Evolutionary conservation across 1,139 yeast genomes (phyloP).

Genomic region (Zygoascus hellenicus): DNA sequence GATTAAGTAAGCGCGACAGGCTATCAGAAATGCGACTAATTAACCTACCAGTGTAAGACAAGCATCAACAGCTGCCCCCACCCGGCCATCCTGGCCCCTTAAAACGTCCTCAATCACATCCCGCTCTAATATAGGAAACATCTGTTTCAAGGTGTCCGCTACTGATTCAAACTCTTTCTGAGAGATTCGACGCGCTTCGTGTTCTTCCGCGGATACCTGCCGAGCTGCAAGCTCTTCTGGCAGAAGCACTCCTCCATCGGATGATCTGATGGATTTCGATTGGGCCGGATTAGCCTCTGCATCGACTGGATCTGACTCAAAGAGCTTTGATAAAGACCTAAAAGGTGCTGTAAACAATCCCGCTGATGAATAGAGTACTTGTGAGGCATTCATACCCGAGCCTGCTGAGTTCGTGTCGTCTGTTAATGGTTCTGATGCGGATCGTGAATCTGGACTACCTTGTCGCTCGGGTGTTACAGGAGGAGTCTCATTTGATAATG

Average conservation of each 20-base stretch:
- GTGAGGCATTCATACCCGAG: slow-evolving; percentile 26
- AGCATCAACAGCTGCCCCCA: slow-evolving; percentile 74
- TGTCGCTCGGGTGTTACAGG: slow-evolving; percentile 26
- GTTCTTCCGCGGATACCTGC: slow-evolving; percentile 37
- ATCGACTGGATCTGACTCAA: slow-evolving; percentile 28
- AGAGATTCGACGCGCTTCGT: slow-evolving; percentile 33
- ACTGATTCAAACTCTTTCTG: slow-evolving; percentile 41
- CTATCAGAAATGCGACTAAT: background rate
- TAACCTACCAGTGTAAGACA: slow-evolving; percentile 32
- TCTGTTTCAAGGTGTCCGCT: slow-evolving; percentile 48
- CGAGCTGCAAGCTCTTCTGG: slow-evolving; percentile 36
- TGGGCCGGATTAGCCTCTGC: slow-evolving; percentile 6
- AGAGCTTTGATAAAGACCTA: slow-evolving; percentile 29
- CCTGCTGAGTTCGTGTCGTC: background rate
- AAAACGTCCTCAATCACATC: slow-evolving; percentile 68
- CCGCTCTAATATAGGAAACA: slow-evolving; percentile 72
- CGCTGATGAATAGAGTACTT: slow-evolving; percentile 35
- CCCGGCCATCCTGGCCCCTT: slow-evolving; percentile 57
- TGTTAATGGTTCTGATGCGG: slow-evolving; percentile 8
- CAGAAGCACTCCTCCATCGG: slow-evolving; percentile 13
- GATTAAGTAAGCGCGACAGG: too few relatives aligned
- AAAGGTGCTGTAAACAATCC: slow-evolving; percentile 35
- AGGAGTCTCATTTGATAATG: slow-evolving; percentile 19
- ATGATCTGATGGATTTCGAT: slow-evolving; percentile 8
- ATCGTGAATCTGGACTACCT: slow-evolving; percentile 14